These are phyloP conservation scores for Amylocystis lapponica DNA, from an alignment of 768 basidiomycete species.

Conservation along the genomic window DNA sequence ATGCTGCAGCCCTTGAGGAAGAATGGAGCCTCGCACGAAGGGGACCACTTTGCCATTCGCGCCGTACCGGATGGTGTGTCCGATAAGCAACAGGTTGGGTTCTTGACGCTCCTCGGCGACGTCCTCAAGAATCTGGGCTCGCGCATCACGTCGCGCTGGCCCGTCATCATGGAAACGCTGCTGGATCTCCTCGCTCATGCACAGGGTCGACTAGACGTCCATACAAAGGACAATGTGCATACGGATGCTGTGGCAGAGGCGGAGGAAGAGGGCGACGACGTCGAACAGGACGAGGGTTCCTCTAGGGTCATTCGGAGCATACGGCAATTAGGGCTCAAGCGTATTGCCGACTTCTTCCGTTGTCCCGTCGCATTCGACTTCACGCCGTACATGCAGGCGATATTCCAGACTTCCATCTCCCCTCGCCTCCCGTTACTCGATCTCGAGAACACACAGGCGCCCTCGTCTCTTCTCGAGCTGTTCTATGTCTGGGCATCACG, in stretches of 20 bases:
- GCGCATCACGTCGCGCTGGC: conserved; percentile 65
- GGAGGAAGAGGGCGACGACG: conserved; percentile 23
- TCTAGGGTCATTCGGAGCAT: conserved; percentile 51
- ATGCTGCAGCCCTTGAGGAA: conserved; percentile 63
- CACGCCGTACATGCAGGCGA: conserved; percentile 55
- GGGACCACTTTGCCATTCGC: conserved; percentile 26
- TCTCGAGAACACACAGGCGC: conserved; percentile 86
- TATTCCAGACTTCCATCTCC: conserved; percentile 70
- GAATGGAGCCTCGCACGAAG: conserved; percentile 16
- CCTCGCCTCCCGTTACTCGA: conserved; percentile 75
- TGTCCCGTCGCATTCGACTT: conserved; percentile 71
- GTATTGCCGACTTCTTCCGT: conserved; percentile 85
- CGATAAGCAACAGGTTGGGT: conserved; percentile 75
- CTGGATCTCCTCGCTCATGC: conserved; percentile 62
- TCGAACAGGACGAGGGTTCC: conserved; percentile 23
- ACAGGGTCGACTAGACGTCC: conserved; percentile 46
- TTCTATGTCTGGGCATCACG: conserved; percentile 72
- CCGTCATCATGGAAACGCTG: conserved; percentile 61
- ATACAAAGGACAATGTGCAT: conserved; percentile 14
- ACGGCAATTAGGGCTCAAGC: conserved; percentile 79
- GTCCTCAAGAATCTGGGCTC: conserved; percentile 80
- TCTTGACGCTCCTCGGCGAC: conserved; percentile 78
- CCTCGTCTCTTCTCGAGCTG: conserved; percentile 83
- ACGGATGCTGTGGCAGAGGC: conserved; percentile 25
- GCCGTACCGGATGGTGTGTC: conserved; percentile 30